Evolutionary conservation across 768 basidiomycete genomes (phyloP), one percentile per base, ranked within the genome.

Genomic region (Mycena olivaceomarginata): DNA sequence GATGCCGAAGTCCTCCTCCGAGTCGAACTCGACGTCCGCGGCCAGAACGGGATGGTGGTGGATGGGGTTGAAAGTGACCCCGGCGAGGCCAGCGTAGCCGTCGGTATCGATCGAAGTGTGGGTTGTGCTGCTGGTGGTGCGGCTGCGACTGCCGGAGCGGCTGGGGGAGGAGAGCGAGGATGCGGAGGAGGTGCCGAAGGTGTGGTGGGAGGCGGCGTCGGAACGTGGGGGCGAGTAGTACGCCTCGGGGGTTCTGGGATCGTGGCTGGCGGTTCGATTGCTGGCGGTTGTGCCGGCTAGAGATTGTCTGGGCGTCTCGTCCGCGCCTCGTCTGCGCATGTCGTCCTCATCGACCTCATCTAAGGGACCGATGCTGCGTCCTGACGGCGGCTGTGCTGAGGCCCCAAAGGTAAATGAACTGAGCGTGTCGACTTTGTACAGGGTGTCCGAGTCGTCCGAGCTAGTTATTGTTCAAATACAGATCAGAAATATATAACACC

Each of bases 221-320:
- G 85, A 75, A 74, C 66, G 76, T 39, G 80, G 66, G 74, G 80
- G 74, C 62, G 67, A 57, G 73, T 80, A 65, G 73, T 71, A 31
- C 18, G 73, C 43, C 80, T 68, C 16, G 74, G 77, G 66, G n/a
- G 76, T 72, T 70, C 77, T 43, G 57, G 60, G 75, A 37, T 78
- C 74, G 60, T 72, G 78, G 70, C 68, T 78, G 77, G 76, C 85
- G 86, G 31, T 31, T 31, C 31, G 31, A 31, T 31, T 31, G 31
- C 31, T 31, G 31, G 81, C 7, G 84, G 81, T 80, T 69, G 83
- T 80, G n/a, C 82, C 82, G 56, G 87, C 86, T 46, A 91, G 86
- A 46, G 90, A 91, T 4, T 89, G 90, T 31, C 91, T 86, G 63
- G 91, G 91, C 7, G 91, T 91, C 45, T 88, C 87, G 81, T 91